These are phyloP conservation scores for Lunularia cruciata DNA, from an alignment of 225 moss, liverwort and hornwort genomes.

Conservation along the genomic window DNA sequence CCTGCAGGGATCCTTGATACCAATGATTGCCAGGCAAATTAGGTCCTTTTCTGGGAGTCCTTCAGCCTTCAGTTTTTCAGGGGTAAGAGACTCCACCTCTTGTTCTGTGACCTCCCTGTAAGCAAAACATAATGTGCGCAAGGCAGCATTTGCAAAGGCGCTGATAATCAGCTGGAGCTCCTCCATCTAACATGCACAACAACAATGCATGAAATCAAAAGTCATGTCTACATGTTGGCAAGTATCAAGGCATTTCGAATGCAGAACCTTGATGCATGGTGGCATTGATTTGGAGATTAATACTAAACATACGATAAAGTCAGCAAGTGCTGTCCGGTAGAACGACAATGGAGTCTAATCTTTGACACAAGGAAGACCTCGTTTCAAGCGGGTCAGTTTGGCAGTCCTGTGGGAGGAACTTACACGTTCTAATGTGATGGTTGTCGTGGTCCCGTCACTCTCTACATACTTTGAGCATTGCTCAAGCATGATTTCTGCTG, in stretches of 20 bases:
- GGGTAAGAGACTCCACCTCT: conserved; percentile 50
- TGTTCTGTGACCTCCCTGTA: conserved; percentile 60
- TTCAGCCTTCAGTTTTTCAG: conserved; percentile 54
- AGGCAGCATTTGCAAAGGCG: conserved; percentile 91
- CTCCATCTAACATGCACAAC: conserved; percentile 57
- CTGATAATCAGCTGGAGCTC: conserved; percentile 80
- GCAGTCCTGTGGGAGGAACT: not conserved
- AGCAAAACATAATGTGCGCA: conserved; percentile 87
- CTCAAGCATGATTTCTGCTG: conserved; percentile 78
- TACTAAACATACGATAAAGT: too few species aligned
- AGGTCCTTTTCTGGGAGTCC: conserved; percentile 71
- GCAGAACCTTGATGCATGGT: not conserved
- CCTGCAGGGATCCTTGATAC: conserved; percentile 94
- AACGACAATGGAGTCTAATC: too few species aligned
- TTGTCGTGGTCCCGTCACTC: conserved; percentile 47
- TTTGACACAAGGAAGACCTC: too few species aligned
- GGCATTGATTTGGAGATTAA: not conserved
- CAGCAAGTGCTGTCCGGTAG: too few species aligned
- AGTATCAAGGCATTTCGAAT: not conserved
- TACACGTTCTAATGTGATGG: conserved; percentile 55
- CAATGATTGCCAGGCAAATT: conserved; percentile 73
- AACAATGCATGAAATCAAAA: conserved; percentile 15
- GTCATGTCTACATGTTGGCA: not conserved
- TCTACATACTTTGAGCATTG: conserved; percentile 60
- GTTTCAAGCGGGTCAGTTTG: not conserved